Conservation (phyloP, 768 basidiomycete genomes). For the Podaxis sp. region DNA sequence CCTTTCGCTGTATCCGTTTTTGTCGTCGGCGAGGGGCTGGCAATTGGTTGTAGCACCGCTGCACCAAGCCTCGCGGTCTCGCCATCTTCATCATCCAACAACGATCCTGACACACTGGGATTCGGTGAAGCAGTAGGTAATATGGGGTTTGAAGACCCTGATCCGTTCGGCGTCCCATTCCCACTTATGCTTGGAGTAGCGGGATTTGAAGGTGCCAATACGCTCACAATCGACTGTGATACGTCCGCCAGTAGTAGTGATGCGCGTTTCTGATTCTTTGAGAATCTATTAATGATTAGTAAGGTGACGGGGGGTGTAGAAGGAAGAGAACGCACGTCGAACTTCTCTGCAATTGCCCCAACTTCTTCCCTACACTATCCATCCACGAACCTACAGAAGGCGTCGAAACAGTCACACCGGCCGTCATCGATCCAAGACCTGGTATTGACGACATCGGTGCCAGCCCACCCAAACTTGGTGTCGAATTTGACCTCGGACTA, state of each 20-base stretch:
- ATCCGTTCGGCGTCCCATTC: background rate
- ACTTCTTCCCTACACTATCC: constrained; percentile 59
- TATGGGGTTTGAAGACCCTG: background rate
- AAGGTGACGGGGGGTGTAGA: background rate
- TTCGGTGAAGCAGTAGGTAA: constrained; percentile 18
- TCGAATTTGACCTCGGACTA: constrained; percentile 14
- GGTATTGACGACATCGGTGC: constrained; percentile 40
- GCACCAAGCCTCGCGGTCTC: constrained; percentile 23
- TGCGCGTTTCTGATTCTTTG: constrained; percentile 68
- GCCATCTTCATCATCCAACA: constrained; percentile 22
- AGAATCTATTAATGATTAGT: constrained; percentile 42
- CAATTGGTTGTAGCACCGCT: constrained; percentile 23
- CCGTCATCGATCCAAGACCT: constrained; percentile 34
- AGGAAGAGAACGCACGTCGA: constrained; percentile 46
- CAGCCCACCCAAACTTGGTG: constrained; percentile 21
- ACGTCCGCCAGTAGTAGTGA: constrained; percentile 66
- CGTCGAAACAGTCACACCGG: constrained; percentile 18
- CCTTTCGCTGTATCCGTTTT: constrained; percentile 4
- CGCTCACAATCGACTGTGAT: constrained; percentile 53
- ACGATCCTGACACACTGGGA: constrained; percentile 21
- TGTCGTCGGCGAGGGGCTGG: constrained; percentile 11
- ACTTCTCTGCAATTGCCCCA: constrained; percentile 55
- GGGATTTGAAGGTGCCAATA: constrained; percentile 30
- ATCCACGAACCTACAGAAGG: constrained; percentile 44
- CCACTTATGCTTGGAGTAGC: background rate